Evolutionary conservation across 1,284 basidiomycete species (phyloP).

Genomic region (Ustilago tritici): DNA sequence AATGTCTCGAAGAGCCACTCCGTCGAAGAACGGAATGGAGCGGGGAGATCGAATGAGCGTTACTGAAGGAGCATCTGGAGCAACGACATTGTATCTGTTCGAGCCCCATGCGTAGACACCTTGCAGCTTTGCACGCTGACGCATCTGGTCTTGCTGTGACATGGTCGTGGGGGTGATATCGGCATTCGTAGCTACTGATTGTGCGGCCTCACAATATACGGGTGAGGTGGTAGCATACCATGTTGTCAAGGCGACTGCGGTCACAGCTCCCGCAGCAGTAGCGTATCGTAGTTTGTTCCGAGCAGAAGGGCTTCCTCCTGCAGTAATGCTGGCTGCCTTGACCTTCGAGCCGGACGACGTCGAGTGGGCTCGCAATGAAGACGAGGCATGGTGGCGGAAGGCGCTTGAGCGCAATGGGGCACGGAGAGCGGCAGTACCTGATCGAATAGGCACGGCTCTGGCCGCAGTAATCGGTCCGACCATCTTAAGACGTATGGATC

Average conservation of each 20-base stretch:
- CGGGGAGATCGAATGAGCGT: slow-evolving; percentile 56
- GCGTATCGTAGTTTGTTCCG: slow-evolving; percentile 14
- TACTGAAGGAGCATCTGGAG: slow-evolving; percentile 52
- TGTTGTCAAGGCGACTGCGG: slow-evolving; percentile 28
- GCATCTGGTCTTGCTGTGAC: slow-evolving; percentile 64
- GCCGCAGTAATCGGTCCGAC: slow-evolving; percentile 16
- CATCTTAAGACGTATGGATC: slow-evolving; percentile 5
- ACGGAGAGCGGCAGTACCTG: slow-evolving; percentile 10
- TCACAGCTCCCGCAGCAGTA: slow-evolving; percentile 18
- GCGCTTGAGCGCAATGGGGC: slow-evolving; percentile 7
- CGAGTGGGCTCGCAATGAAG: slow-evolving; percentile 24
- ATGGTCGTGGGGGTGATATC: slow-evolving; percentile 39
- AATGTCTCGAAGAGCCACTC: slow-evolving; percentile 64
- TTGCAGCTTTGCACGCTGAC: slow-evolving; percentile 45
- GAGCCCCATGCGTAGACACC: slow-evolving; percentile 64
- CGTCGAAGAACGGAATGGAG: slow-evolving; percentile 64
- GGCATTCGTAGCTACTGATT: slow-evolving; percentile 23
- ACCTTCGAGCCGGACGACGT: slow-evolving; percentile 19
- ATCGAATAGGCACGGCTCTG: slow-evolving; percentile 15
- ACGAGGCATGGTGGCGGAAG: slow-evolving; percentile 5
- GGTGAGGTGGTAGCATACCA: slow-evolving; percentile 35
- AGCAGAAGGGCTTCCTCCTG: not conserved
- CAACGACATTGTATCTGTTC: slow-evolving; percentile 65
- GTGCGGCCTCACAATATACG: slow-evolving; percentile 37
- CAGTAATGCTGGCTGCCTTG: slow-evolving; percentile 7